Percentiles rank a stretch among this genome's conserved stretches.
Evolutionary conservation across 2,329 filamentous ascomycete genomes (phyloP).

Genomic region (Trichoderma harzianum): DNA sequence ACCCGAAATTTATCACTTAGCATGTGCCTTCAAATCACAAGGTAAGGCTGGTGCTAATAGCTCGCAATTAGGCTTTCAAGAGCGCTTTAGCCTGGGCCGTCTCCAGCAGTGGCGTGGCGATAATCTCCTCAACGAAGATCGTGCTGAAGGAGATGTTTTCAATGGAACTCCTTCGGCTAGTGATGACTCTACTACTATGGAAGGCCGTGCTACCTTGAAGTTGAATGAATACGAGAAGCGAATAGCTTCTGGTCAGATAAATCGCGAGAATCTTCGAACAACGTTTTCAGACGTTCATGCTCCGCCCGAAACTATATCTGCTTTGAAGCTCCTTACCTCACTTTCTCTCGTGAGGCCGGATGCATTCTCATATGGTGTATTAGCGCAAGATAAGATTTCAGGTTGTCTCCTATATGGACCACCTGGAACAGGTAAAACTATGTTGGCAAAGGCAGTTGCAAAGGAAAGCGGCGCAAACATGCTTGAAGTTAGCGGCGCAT

Average conservation of each 20-base stretch:
- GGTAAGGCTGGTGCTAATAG: slow-evolving; percentile 20
- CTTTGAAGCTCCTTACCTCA: slow-evolving; percentile 83
- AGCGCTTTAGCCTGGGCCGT: slow-evolving; percentile 33
- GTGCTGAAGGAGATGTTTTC: slow-evolving; percentile 22
- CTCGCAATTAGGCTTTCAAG: slow-evolving; percentile 28
- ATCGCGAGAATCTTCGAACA: slow-evolving; percentile 76
- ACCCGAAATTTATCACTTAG: slow-evolving; percentile 40
- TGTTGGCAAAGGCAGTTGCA: slow-evolving; percentile 66
- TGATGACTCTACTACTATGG: slow-evolving; percentile 30
- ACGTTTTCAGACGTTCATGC: slow-evolving; percentile 88
- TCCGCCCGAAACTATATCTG: slow-evolving; percentile 76
- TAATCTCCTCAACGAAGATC: slow-evolving; percentile 30
- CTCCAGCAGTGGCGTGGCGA: slow-evolving; percentile 33
- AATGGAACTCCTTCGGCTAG: slow-evolving; percentile 29
- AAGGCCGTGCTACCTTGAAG: slow-evolving; percentile 34
- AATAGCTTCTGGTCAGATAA: slow-evolving; percentile 75
- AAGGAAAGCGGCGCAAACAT: slow-evolving; percentile 66
- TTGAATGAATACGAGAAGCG: slow-evolving; percentile 78
- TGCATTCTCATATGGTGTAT: slow-evolving; percentile 92
- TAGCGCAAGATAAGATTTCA: slow-evolving; percentile 86
- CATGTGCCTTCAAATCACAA: slow-evolving; percentile 31
- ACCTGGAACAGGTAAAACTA: slow-evolving; percentile 73
- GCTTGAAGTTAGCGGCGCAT: slow-evolving; percentile 87
- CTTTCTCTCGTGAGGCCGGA: slow-evolving; percentile 84
- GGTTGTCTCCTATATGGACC: slow-evolving; percentile 86